These are phyloP conservation scores for Zymoseptoria crescenta DNA, from an alignment of 2,329 filamentous ascomycete genomes.

Conservation along the genomic window DNA sequence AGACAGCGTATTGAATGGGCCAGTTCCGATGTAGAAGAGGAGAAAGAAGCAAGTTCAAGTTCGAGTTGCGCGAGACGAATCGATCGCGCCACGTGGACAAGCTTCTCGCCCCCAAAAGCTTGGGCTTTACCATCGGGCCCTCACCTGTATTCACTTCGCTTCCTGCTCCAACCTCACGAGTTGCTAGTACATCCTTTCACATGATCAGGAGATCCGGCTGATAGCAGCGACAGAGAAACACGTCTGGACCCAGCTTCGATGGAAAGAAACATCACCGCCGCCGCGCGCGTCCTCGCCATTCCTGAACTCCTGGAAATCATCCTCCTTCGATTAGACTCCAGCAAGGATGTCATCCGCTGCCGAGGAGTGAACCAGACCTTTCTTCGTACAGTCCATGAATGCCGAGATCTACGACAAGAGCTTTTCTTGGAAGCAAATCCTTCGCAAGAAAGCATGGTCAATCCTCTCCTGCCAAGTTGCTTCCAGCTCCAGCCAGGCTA, in stretches of 20 bases:
- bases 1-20: no score
- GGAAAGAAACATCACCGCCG: conserved; percentile 4
- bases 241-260: background rate
- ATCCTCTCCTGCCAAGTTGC: conserved; percentile 12
- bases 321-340: conserved; percentile 4
- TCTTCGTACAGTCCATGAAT: conserved; percentile 9
- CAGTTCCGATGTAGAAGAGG: background rate
- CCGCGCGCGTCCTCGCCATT: conserved; percentile 13
- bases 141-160: background rate
- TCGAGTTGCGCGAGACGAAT: background rate
- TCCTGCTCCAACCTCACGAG: background rate
- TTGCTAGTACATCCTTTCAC: background rate
- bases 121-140: background rate
- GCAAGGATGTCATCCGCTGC: conserved; percentile 11
- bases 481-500: conserved; percentile 14
- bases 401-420: conserved; percentile 7
- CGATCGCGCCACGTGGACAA: background rate
- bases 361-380: conserved; percentile 14
- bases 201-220: background rate
- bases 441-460: conserved; percentile 6
- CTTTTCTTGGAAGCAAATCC: conserved; percentile 14
- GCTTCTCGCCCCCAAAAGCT: background rate
- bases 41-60: background rate
- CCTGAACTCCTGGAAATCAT: conserved; percentile 17
- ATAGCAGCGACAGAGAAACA: no score